Conservation (phyloP, 495 filamentous ascomycete species). For the Hypoxylon cercidicola region DNA sequence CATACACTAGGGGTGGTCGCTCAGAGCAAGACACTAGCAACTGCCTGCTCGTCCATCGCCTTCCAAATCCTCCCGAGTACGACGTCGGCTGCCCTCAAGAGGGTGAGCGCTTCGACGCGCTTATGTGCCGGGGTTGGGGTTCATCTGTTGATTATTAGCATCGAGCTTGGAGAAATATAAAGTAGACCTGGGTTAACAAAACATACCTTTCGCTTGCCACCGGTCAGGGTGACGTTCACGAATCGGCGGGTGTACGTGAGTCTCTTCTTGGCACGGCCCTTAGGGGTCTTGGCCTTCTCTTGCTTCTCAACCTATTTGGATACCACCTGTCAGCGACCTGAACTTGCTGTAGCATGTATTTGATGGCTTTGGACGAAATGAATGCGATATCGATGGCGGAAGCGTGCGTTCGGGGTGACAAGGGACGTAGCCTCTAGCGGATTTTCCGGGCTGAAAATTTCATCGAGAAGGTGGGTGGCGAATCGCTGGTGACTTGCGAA, state of each 20-base stretch:
- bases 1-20: conserved; percentile 34
- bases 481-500: conserved; percentile 2
- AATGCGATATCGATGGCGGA: conserved; percentile 16
- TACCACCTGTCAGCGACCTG: conserved; percentile 18
- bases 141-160: conserved; percentile 51
- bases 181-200: neutral
- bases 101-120: conserved; percentile 26
- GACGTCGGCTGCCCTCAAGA: conserved; percentile 40
- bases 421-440: conserved; percentile 3
- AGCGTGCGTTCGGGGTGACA: conserved; percentile 19
- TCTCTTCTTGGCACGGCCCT: conserved; percentile 99
- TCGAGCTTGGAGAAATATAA: neutral
- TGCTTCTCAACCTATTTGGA: conserved; percentile 78
- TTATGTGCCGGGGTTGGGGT: conserved; percentile 62
- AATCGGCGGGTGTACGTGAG: conserved; percentile 97
- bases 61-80: conserved; percentile 35
- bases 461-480: conserved; percentile 17
- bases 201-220: conserved; percentile 97
- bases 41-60: conserved; percentile 34
- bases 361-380: neutral
- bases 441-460: conserved; percentile 1
- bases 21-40: conserved; percentile 28
- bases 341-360: neutral
- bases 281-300: conserved; percentile 93
- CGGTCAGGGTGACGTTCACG: conserved; percentile 98